These are phyloP conservation scores for Papiliotrema terrestris DNA, from an alignment of 1,284 basidiomycete genomes.

Conservation along the genomic window DNA sequence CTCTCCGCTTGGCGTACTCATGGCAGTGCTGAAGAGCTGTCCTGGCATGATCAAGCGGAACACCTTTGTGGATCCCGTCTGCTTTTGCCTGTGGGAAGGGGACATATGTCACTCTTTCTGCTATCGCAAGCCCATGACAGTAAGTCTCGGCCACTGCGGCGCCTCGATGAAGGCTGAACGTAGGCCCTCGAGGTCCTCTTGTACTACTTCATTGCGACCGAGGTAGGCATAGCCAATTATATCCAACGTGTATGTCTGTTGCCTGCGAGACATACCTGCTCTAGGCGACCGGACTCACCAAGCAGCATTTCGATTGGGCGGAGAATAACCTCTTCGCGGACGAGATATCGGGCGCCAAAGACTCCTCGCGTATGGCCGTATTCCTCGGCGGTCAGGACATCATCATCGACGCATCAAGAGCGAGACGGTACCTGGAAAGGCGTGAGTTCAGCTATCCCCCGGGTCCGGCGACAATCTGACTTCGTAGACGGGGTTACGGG, in stretches of 20 bases:
- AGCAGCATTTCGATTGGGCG: conserved; percentile 58
- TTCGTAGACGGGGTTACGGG: conserved; percentile 62
- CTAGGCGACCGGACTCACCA: background rate
- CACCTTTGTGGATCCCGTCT: conserved; percentile 78
- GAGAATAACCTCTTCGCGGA: conserved; percentile 86
- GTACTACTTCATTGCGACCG: conserved; percentile 79
- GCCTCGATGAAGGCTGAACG: background rate
- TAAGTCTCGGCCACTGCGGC: conserved; percentile 45
- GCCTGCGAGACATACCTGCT: background rate
- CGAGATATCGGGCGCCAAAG: conserved; percentile 73
- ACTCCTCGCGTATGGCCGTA: conserved; percentile 55
- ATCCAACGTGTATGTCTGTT: conserved; percentile 58
- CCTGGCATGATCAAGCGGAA: conserved; percentile 67
- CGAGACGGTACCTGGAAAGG: conserved; percentile 66
- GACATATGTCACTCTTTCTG: conserved; percentile 86
- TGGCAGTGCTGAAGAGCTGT: conserved; percentile 64
- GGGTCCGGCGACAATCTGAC: background rate
- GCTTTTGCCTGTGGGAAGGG: conserved; percentile 85
- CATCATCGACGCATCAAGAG: conserved; percentile 67
- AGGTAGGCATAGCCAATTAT: conserved; percentile 79
- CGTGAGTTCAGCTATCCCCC: conserved; percentile 20
- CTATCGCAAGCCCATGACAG: conserved; percentile 61
- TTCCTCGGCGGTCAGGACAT: conserved; percentile 75
- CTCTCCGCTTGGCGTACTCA: conserved; percentile 1
- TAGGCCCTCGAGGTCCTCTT: conserved; percentile 73